phyloP scores from a whole-genome alignment of 2,329 filamentous ascomycete species.

The Colletotrichum aenigma region DNA sequence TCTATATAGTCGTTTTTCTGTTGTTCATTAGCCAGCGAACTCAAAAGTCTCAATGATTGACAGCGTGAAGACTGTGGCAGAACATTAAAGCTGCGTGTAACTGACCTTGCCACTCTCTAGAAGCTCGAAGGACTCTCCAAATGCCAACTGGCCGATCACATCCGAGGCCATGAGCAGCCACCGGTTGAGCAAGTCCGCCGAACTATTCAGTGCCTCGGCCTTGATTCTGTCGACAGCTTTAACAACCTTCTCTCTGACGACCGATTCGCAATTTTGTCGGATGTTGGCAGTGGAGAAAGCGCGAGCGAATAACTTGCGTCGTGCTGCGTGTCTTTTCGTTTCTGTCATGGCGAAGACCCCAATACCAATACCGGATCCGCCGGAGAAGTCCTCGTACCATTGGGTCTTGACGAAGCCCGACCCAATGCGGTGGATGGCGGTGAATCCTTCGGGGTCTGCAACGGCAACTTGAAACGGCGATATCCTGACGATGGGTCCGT shows the following conservation, averaged over 20 bases:
- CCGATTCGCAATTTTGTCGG: slow-evolving; percentile 27
- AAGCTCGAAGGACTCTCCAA: slow-evolving; percentile 58
- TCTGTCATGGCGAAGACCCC: not conserved
- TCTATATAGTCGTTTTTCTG: not conserved
- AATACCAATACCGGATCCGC: not conserved
- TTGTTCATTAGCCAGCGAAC: not conserved
- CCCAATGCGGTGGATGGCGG: not conserved
- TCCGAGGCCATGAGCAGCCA: slow-evolving; percentile 59
- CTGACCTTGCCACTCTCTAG: slow-evolving; percentile 52
- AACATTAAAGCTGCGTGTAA: not conserved
- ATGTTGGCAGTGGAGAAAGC: slow-evolving; percentile 41
- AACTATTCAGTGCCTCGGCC: slow-evolving; percentile 42
- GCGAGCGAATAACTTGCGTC: slow-evolving; percentile 44
- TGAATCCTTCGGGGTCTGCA: not conserved
- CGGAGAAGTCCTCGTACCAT: not conserved
- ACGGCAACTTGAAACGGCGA: not conserved
- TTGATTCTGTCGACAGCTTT: slow-evolving; percentile 48
- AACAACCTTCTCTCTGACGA: slow-evolving; percentile 38
- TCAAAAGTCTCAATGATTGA: not conserved
- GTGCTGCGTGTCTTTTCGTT: not conserved
- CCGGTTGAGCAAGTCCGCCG: slow-evolving; percentile 56
- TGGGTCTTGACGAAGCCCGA: not conserved
- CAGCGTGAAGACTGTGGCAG: not conserved
- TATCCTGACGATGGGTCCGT: not conserved
- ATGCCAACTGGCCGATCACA: slow-evolving; percentile 56